Base-by-base conservation (phyloP, 2,329 filamentous ascomycete species). In the Ophiostoma pallidulum region DNA sequence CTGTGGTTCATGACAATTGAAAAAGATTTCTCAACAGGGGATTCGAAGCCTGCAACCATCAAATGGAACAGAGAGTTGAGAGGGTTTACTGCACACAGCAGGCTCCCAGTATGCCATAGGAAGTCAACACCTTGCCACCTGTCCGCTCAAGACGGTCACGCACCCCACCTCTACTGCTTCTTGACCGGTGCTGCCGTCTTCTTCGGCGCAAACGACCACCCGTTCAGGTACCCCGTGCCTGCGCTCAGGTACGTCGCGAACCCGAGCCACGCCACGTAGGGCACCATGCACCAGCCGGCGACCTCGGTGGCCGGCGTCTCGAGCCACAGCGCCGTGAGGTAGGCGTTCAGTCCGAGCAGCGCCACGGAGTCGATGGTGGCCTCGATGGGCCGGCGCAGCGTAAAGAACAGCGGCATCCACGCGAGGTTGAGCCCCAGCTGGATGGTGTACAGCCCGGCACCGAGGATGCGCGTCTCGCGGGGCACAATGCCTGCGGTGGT, bases 401-500 rank as follows among this genome's bases (percentile, higher is more conserved):
- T 75, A 62, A 95, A 96, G 75, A 96, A 96, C 10, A 96, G 75
- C 12, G 91, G 91, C 77, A 89, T 96, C 87, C 87, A 97, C 46
- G 83, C 65, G 26, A 94, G 71, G 63, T 96, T 96, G 44, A 96
- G 72, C 10, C 75, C 85, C 7, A 96, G 80, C 66, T 96, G 90
- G 51, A 89, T 72, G 2, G 85, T 86, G 70, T 95, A 96, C 26
- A 96, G 74, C 0, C 84, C 86, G 49, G 86, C 82, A 55, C 82
- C 84, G 55, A 80, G 73, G 61, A 77, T 77, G 45, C 84, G 79
- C 46, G 78, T 66, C 31, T 69, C 64, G 41, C 78, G 72, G n/a
- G 75, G 31, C 72, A 51, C 69, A 32, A 80, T 78, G 7, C 73
- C 71, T 43, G 81, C 74, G 40, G 82, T 82, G 10, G 68, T 70